Conservation (phyloP, 805 yeast species). For the Metschnikowia rubicola region DNA sequence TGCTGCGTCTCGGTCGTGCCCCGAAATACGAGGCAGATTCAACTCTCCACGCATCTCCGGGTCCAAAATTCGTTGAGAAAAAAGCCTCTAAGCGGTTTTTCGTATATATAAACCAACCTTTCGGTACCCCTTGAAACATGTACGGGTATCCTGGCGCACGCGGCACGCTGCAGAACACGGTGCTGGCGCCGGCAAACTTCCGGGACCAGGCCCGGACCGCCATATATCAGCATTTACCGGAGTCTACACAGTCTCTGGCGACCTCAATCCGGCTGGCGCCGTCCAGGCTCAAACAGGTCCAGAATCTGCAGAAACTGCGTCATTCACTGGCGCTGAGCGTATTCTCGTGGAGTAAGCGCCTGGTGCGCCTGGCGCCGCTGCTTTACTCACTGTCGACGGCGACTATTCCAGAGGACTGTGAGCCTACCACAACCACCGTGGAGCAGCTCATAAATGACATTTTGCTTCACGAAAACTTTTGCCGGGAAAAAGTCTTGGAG, state of each 20-base stretch:
- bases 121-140: constrained; percentile 4
- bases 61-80: no score
- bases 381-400: constrained; percentile 40
- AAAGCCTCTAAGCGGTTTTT: no score
- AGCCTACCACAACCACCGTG: constrained; percentile 39
- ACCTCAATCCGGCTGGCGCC: constrained; percentile 42
- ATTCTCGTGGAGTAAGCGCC: constrained; percentile 34
- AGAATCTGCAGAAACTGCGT: constrained; percentile 24
- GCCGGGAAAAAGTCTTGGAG: constrained; percentile 15
- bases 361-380: constrained; percentile 43
- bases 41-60: no score
- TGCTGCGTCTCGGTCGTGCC: no score
- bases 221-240: constrained; percentile 39
- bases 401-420: constrained; percentile 44
- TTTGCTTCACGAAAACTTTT: constrained; percentile 34
- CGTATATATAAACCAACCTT: no score
- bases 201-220: constrained; percentile 42
- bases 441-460: constrained; percentile 44
- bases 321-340: constrained; percentile 37
- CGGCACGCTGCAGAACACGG: constrained; percentile 10
- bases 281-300: constrained; percentile 22
- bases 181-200: constrained; percentile 37
- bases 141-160: constrained; percentile 18
- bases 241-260: constrained; percentile 23
- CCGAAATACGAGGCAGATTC: no score